These are phyloP conservation scores for Phyllosticta citriasiana DNA, from an alignment of 2,329 filamentous ascomycete species.

Conservation along the genomic window DNA sequence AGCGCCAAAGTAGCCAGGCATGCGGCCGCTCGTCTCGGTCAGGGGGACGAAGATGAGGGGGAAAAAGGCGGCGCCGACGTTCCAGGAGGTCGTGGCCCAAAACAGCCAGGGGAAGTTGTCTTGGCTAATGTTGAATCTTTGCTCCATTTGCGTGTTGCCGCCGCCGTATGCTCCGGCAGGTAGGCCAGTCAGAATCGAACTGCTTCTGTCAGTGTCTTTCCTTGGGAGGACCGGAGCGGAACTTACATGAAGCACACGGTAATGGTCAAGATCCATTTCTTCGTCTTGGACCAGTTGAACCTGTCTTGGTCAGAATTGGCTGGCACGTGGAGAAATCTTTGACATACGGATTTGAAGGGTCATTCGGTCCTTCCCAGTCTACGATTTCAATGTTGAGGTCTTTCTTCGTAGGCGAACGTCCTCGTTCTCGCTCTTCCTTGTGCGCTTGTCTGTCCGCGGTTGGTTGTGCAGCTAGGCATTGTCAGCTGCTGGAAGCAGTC, in stretches of 20 bases:
- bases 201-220: neutral
- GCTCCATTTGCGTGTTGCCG: slow-evolving; percentile 25
- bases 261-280: slow-evolving; percentile 34
- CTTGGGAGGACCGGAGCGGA: neutral
- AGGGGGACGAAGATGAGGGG: slow-evolving; percentile 33
- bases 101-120: slow-evolving; percentile 31
- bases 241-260: slow-evolving; percentile 31
- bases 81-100: slow-evolving; percentile 34
- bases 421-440: neutral
- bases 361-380: slow-evolving; percentile 3
- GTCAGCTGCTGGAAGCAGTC: neutral
- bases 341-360: slow-evolving; percentile 13
- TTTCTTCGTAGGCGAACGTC: neutral
- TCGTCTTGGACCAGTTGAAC: slow-evolving; percentile 31
- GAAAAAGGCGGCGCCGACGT: slow-evolving; percentile 32
- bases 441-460: neutral
- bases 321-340: neutral
- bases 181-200: slow-evolving; percentile 31
- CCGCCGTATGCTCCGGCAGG: slow-evolving; percentile 33
- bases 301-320: neutral
- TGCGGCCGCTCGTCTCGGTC: slow-evolving; percentile 36
- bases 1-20: slow-evolving; percentile 31
- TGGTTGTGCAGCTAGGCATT: neutral
- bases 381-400: neutral
- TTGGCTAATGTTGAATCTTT: slow-evolving; percentile 31